Percentiles rank a stretch among this genome's conserved stretches.
Evolutionary conservation across 73 alveolate species (phyloP).

Genomic region (Breviolum minutum): DNA sequence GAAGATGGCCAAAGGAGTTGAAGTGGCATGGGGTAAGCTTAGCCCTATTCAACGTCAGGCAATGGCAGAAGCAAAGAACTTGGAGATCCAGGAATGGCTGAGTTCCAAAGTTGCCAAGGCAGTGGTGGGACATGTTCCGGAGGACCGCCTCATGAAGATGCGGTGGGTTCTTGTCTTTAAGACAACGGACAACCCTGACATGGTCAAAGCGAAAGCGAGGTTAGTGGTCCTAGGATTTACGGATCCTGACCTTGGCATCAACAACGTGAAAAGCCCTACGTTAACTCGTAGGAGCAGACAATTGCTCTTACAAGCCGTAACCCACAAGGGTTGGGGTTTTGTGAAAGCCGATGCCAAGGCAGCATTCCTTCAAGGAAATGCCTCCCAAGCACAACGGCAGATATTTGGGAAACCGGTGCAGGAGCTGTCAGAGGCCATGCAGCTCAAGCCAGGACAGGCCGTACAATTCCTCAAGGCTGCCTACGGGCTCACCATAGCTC

Average conservation of each 20-base stretch:
- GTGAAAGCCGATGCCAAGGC: background rate
- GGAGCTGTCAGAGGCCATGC: background rate
- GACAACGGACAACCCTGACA: background rate
- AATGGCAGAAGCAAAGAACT: background rate
- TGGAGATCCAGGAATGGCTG: background rate
- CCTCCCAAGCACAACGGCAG: background rate
- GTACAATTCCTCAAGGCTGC: background rate
- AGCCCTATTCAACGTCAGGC: background rate
- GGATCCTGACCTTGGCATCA: background rate
- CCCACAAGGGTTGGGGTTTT: background rate
- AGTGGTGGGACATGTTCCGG: background rate
- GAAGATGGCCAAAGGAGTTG: background rate
- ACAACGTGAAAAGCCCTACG: background rate
- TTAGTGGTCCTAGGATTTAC: background rate
- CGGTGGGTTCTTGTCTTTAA: background rate
- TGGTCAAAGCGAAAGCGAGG: constrained; percentile 21
- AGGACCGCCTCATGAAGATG: background rate
- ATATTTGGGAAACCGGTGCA: background rate
- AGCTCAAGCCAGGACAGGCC: background rate
- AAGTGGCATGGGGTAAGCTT: background rate
- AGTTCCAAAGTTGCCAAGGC: background rate
- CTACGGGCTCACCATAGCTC: background rate
- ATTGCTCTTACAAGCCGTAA: background rate
- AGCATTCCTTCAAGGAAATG: background rate
- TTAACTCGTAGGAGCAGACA: background rate